A percentile compares a stretch with the other conserved stretches of the same genome.
Evolutionary conservation across 202 grass and related monocot species (phyloP).

Genomic region (Digitaria exilis): DNA sequence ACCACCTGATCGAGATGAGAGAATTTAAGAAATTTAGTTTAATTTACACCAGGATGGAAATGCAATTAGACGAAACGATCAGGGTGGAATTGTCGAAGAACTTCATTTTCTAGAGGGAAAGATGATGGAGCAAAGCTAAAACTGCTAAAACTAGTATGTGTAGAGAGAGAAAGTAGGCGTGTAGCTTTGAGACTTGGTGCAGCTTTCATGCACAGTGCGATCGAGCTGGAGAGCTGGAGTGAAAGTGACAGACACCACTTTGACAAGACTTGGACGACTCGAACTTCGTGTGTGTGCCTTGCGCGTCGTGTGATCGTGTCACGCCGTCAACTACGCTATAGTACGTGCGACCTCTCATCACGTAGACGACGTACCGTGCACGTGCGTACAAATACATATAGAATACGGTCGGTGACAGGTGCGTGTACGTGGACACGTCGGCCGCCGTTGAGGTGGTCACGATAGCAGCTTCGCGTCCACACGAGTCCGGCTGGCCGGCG

Average conservation of each 20-base stretch:
- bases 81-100: neutral
- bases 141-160: neutral
- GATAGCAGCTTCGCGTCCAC: neutral
- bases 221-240: neutral
- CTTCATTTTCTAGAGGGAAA: neutral
- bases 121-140: neutral
- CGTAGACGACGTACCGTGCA: neutral
- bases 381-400: neutral
- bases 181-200: constrained; percentile 9
- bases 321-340: neutral
- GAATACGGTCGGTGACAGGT: neutral
- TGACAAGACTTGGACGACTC: constrained; percentile 33
- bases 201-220: constrained; percentile 29
- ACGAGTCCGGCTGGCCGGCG: too few relatives aligned
- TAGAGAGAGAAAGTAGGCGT: constrained; percentile 8
- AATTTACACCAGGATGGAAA: neutral
- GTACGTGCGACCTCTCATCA: too few relatives aligned
- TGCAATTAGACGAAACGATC: neutral
- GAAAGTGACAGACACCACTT: constrained; percentile 29
- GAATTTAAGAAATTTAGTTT: too few relatives aligned
- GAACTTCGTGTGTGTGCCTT: neutral
- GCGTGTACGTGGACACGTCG: neutral
- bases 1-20: constrained; percentile 51
- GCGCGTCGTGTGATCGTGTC: constrained; percentile 11
- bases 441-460: neutral